A percentile compares a stretch with the other conserved stretches of the same genome.
phyloP scores from a whole-genome alignment of 495 filamentous ascomycete species.

The Penicillium turbatum region DNA sequence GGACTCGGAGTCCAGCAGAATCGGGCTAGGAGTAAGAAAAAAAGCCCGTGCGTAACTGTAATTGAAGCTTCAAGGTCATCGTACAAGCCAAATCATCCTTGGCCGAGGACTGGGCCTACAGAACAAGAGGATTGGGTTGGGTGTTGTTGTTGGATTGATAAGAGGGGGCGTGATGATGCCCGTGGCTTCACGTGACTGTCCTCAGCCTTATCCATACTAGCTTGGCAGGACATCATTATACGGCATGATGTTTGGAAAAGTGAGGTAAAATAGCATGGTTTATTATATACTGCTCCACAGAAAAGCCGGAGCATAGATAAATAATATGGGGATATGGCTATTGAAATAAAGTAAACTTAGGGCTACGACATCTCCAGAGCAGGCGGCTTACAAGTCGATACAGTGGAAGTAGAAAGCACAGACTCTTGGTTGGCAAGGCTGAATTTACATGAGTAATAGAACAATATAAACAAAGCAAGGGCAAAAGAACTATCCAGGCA shows the following conservation, averaged over 20 bases:
- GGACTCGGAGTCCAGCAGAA: constrained; percentile 18
- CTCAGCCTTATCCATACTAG: constrained; percentile 6
- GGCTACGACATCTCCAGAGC: too few relatives aligned
- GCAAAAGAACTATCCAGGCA: too few relatives aligned
- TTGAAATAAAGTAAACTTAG: too few relatives aligned
- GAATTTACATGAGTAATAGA: too few relatives aligned
- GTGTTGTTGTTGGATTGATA: constrained; percentile 24
- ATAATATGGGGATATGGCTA: too few relatives aligned
- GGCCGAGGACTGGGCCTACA: constrained; percentile 17
- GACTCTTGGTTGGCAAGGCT: too few relatives aligned
- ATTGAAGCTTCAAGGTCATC: constrained; percentile 27
- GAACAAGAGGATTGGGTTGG: constrained; percentile 16
- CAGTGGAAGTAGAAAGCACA: too few relatives aligned
- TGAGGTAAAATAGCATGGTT: background rate
- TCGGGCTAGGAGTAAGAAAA: constrained; percentile 20
- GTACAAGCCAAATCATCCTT: constrained; percentile 28
- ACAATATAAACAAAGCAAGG: too few relatives aligned
- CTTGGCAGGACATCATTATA: constrained; percentile 2
- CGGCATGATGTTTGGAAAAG: constrained; percentile 9
- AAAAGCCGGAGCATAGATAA: too few relatives aligned
- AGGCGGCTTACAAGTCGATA: too few relatives aligned
- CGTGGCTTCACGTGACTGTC: constrained; percentile 3
- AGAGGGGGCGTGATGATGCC: constrained; percentile 24
- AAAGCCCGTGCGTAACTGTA: constrained; percentile 22
- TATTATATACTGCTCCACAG: too few relatives aligned